Base-by-base conservation (phyloP, 2,329 filamentous ascomycete genomes). In the Cercospora sesami region DNA sequence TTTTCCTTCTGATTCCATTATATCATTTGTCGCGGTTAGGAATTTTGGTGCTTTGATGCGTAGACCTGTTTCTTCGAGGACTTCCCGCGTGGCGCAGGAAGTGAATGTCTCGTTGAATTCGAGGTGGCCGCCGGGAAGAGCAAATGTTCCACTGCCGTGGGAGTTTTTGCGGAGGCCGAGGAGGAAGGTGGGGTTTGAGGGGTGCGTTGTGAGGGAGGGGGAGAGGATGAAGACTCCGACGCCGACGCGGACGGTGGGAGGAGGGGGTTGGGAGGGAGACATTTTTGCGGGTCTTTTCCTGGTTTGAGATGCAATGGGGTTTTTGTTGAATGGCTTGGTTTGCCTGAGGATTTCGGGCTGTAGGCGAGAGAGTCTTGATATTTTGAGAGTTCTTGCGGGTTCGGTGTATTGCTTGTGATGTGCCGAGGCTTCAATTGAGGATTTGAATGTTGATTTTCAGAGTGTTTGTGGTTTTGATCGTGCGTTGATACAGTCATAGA, bases 121-220 rank as follows among this genome's bases (percentile, higher is more conserved):
- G 16, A 94, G 84, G 73, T 94, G 91, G 0, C 91, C 92, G 23
- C 91, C 91, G 0, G 91, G 91, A 14, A 92, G 85, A 0, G 74
- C 73, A 28, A 63, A 72, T 10, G 71, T 76, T 10, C 73, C 74
- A 63, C 81, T 78, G 30, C 84, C 84, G 65, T 82, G 81, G 57
- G 80, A 82, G 30, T 82, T 82, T 66, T 81, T 80, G 31, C 84
- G 77, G 69, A 80, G 78, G 58, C 84, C 84, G 66, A 86, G 76
- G 36, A 86, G 70, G 63, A 85, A 82, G 64, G 81, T 78, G 12
- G 80, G 80, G 5, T 78, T 26, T 30, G 70, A n/a, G 28, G 30
- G 12, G 65, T 82, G 79, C 64, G 81, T 73, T n/a, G 45, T 42
- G 55, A 8, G 31, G 28, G 58, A 36, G 5, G 60, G 53, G 31